Evolutionary conservation across 495 filamentous ascomycete genomes (phyloP), one percentile per base, ranked within the genome.

Genomic region (Diplogelasinospora grovesii): DNA sequence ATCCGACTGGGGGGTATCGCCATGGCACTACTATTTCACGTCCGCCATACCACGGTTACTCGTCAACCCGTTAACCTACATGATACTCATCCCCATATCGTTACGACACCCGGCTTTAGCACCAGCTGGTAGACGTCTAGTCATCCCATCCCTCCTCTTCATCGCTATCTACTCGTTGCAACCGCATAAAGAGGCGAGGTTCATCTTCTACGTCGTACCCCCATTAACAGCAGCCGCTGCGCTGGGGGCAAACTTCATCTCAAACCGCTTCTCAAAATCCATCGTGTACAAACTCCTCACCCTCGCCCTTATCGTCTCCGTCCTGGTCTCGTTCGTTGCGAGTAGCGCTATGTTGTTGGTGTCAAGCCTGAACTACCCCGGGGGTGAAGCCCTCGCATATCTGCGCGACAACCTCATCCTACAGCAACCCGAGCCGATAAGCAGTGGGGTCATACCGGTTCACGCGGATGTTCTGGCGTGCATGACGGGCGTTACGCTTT

Each of bases 181-280:
- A 30, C 89, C 92, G 3, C 92, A 99, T 63, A 99, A 99, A 59
- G 92, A 99, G 64, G 85, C 86, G 67, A 83, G 92, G 14, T 99
- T 99, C 68, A 83, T 99, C 48, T 71, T 97, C 43, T 97, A 97
- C 64, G 68, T 78, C 49, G 71, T 94, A 29, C 93, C 93, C 0
- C 66, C 79, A 0, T 64, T 96, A 4, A 95, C 92, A 0, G 83
- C 85, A 4, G 71, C 78, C 14, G 82, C 89, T 6, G 80, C 88
- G 0, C 68, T 86, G 1, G 80, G 80, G 13, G 84, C 87, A 1
- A 70, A 75, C 14, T 83, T 81, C 58, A 72, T 95, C 43, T 92
- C 82, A 74, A 78, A 70, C 0, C 76, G 79, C 16, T 69, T 81
- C 10, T 49, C 61, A 0, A 89, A 88, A 43, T 73, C 69, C 1